These are phyloP conservation scores for Cladosporium sp. DNA, from an alignment of 2,329 filamentous ascomycete genomes.

Conservation along the genomic window DNA sequence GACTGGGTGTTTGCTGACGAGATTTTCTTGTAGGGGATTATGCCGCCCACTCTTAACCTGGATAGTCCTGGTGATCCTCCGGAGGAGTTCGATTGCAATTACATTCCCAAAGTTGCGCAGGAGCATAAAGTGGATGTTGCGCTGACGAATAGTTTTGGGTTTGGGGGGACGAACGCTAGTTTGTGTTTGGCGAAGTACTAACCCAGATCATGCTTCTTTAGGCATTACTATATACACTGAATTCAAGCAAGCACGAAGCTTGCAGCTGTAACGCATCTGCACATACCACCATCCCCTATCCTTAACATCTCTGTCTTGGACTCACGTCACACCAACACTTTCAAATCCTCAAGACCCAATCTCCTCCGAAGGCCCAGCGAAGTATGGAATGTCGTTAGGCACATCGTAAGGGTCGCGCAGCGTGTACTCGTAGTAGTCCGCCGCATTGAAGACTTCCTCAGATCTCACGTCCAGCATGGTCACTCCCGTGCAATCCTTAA, in stretches of 20 bases:
- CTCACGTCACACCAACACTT: background rate
- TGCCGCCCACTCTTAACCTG: constrained; percentile 88
- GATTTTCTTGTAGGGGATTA: constrained; percentile 58
- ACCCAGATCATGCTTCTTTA: background rate
- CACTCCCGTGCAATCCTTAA: constrained; percentile 25
- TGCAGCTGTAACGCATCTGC: no score
- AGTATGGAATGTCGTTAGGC: constrained; percentile 13
- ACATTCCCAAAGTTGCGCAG: constrained; percentile 73
- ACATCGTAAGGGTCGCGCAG: constrained; percentile 23
- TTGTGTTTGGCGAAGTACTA: constrained; percentile 67
- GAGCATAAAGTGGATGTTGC: constrained; percentile 69
- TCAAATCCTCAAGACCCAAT: background rate
- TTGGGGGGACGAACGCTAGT: constrained; percentile 93
- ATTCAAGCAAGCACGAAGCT: no score
- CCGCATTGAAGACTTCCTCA: constrained; percentile 24
- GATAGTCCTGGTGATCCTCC: constrained; percentile 59
- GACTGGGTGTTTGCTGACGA: background rate
- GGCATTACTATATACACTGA: no score
- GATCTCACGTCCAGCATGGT: constrained; percentile 24
- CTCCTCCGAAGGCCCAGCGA: constrained; percentile 11
- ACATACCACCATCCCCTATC: no score
- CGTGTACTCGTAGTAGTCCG: constrained; percentile 26
- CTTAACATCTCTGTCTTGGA: no score
- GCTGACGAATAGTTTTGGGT: constrained; percentile 94
- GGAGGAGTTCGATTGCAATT: constrained; percentile 75